A percentile compares a stretch with the other conserved stretches of the same genome.
Conservation (phyloP, 2,329 filamentous ascomycete species). For the Fusarium albidum region DNA sequence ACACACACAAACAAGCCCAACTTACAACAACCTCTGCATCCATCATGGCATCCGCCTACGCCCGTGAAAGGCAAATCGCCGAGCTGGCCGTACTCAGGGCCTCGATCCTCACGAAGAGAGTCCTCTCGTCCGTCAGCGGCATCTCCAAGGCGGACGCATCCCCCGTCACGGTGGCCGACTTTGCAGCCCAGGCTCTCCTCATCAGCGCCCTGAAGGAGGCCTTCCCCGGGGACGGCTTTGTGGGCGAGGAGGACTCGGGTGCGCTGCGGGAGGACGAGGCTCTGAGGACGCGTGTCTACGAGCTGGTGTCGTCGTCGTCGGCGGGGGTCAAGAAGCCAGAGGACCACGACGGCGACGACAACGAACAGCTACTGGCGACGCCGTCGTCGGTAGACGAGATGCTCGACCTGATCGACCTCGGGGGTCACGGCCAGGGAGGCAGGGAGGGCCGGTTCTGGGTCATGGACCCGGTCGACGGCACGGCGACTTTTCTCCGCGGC, state of each 20-base stretch:
- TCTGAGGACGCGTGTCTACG: constrained; percentile 63
- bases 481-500: constrained; percentile 66
- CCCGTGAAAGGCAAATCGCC: constrained; percentile 45
- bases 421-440: constrained; percentile 52
- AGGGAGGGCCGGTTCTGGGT: constrained; percentile 61
- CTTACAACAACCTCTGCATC: too few species aligned
- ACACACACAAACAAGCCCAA: not conserved
- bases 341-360: too few species aligned
- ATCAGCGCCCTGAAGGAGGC: constrained; percentile 61
- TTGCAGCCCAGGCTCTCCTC: constrained; percentile 69
- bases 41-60: constrained; percentile 37
- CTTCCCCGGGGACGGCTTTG: constrained; percentile 64
- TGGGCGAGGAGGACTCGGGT: constrained; percentile 68
- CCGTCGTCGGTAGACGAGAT: constrained; percentile 61
- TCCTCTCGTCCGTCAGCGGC: constrained; percentile 53
- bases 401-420: constrained; percentile 68
- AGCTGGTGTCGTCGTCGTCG: constrained; percentile 52
- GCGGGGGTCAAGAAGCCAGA: constrained; percentile 17
- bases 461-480: constrained; percentile 72
- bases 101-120: constrained; percentile 62
- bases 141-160: constrained; percentile 66
- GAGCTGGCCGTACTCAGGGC: constrained; percentile 62
- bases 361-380: constrained; percentile 44
- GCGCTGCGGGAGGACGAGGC: constrained; percentile 57
- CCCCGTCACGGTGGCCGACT: constrained; percentile 71